Evolutionary conservation across 371 early-diverging fungal genomes (phyloP).

Genomic region (Mortierella sp.): DNA sequence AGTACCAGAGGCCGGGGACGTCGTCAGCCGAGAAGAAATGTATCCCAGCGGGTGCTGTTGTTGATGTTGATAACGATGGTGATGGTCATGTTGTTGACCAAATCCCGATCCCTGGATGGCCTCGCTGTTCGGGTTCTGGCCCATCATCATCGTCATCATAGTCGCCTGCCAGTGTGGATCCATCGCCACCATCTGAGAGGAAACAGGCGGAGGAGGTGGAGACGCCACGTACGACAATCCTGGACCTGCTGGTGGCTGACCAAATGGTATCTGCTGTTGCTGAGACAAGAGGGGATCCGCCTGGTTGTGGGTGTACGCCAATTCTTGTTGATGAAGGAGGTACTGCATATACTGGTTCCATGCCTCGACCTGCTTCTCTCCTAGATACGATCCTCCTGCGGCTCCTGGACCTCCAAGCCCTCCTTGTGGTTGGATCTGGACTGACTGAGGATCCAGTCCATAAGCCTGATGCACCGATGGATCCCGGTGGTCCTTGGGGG

Average conservation of each 20-base stretch:
- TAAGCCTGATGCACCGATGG: neutral
- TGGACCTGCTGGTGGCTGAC: neutral
- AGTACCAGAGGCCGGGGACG: too few species aligned
- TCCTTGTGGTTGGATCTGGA: neutral
- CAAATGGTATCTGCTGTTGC: neutral
- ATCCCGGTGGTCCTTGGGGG: neutral
- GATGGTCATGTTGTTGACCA: conserved; percentile 12
- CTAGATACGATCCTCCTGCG: neutral
- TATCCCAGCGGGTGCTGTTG: too few species aligned
- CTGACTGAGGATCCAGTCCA: neutral
- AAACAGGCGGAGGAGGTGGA: neutral
- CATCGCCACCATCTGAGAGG: neutral
- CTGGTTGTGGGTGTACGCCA: neutral
- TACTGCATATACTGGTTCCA: conserved; percentile 45
- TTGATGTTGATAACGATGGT: too few species aligned
- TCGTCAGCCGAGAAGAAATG: too few species aligned
- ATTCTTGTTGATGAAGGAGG: conserved; percentile 20
- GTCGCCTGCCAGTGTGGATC: conserved; percentile 54
- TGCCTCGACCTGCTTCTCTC: conserved; percentile 7
- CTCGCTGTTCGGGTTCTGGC: conserved; percentile 11
- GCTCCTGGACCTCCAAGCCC: neutral
- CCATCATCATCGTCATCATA: conserved; percentile 55
- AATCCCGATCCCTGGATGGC: neutral
- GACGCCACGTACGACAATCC: neutral
- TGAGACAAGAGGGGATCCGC: neutral